A percentile compares a stretch with the other conserved stretches of the same genome.
Conservation (phyloP, 1,284 basidiomycete genomes). For the Neonothopanus nambi region DNA sequence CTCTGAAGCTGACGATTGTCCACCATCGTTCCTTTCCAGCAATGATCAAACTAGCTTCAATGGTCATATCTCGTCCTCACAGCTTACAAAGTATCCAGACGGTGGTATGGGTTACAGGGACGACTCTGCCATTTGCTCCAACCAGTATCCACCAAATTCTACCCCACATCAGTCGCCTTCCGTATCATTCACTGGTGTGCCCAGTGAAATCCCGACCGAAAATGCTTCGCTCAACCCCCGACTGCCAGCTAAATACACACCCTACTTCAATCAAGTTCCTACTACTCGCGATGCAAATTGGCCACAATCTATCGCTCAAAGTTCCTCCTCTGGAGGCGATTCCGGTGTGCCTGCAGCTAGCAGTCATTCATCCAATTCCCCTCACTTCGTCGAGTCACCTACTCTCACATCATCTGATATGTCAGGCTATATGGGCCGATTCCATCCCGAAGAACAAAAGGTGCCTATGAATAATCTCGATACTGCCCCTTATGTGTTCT, state of each 20-base stretch:
- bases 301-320: conserved; percentile 45
- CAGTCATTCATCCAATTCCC: conserved; percentile 51
- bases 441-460: conserved; percentile 64
- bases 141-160: too few species aligned
- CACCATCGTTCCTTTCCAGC: conserved; percentile 50
- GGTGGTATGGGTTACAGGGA: conserved; percentile 46
- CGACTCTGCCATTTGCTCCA: conserved; percentile 36
- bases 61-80: conserved; percentile 17
- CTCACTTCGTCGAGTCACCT: conserved; percentile 57
- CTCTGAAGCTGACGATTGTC: conserved; percentile 56
- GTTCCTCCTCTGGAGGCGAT: conserved; percentile 45
- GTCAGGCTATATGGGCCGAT: conserved; percentile 47
- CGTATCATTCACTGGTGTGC: not conserved
- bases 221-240: conserved; percentile 33
- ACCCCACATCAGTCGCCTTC: conserved; percentile 25
- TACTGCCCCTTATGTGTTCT: conserved; percentile 60
- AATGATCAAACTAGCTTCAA: conserved; percentile 20
- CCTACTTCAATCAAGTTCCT: conserved; percentile 42
- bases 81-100: conserved; percentile 36
- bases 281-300: conserved; percentile 42
- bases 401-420: conserved; percentile 59
- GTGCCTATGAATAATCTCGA: conserved; percentile 54
- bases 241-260: conserved; percentile 35
- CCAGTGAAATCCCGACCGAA: conserved; percentile 37
- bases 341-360: conserved; percentile 39